phyloP scores from a whole-genome alignment of 1,284 basidiomycete genomes.

The Ustanciosporium gigantosporum region DNA sequence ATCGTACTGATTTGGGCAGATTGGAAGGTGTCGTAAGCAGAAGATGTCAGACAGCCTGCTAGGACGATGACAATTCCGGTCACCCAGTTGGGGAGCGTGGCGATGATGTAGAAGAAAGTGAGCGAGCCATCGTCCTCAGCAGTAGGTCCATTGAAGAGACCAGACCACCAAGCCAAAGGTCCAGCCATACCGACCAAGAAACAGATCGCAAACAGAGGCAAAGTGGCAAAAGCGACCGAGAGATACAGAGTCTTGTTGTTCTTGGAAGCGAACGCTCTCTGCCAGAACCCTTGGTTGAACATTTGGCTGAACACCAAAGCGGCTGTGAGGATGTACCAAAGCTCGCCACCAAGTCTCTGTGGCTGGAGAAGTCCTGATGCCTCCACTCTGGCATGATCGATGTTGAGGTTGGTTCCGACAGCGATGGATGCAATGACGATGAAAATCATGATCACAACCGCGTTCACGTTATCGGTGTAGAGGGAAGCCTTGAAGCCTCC shows the following conservation, averaged over 20 bases:
- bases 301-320: constrained; percentile 58
- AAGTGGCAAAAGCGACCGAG: constrained; percentile 52
- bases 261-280: constrained; percentile 59
- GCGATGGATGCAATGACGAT: constrained; percentile 55
- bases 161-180: constrained; percentile 56
- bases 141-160: constrained; percentile 48
- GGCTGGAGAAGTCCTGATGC: constrained; percentile 46
- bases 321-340: constrained; percentile 59
- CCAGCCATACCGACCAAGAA: constrained; percentile 60
- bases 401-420: constrained; percentile 52
- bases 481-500: constrained; percentile 61
- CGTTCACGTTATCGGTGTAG: constrained; percentile 61
- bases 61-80: constrained; percentile 57
- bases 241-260: constrained; percentile 52
- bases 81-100: constrained; percentile 58
- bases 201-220: constrained; percentile 57
- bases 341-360: constrained; percentile 55
- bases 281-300: constrained; percentile 62
- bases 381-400: constrained; percentile 46
- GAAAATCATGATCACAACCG: constrained; percentile 55
- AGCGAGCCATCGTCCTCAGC: constrained; percentile 52
- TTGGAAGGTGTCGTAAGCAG: constrained; percentile 61
- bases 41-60: constrained; percentile 55
- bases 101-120: constrained; percentile 57
- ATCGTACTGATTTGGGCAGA: constrained; percentile 60